A percentile compares a stretch with the other conserved stretches of the same genome.
Evolutionary conservation across 2,329 filamentous ascomycete species (phyloP).

Genomic region (Hymenoscyphus linearis): DNA sequence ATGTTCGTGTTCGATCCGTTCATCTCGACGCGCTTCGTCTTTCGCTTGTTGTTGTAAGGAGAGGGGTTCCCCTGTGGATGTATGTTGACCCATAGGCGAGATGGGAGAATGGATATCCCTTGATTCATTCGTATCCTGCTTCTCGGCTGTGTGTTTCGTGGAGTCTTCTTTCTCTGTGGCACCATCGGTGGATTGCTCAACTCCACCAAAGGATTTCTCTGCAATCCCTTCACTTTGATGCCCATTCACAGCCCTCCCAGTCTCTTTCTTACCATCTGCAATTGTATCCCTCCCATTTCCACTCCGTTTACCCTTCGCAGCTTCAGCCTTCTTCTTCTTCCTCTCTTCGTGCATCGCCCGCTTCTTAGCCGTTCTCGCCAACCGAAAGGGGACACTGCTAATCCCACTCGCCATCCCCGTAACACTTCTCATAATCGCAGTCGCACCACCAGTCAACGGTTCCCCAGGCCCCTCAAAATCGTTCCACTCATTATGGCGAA

Average conservation of each 20-base stretch:
- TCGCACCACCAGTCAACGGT: slow-evolving; percentile 61
- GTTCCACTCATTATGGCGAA: slow-evolving; percentile 68
- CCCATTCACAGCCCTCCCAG: slow-evolving; percentile 1
- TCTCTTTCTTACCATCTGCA: neutral
- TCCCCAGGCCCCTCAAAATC: slow-evolving; percentile 73
- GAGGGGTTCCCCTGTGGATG: slow-evolving; percentile 15
- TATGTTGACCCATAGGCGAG: slow-evolving; percentile 17
- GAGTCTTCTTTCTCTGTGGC: neutral
- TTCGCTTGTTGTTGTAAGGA: slow-evolving; percentile 5
- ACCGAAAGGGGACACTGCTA: slow-evolving; percentile 56
- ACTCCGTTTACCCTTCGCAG: slow-evolving; percentile 3
- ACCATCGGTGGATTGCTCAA: neutral
- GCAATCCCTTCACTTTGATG: neutral
- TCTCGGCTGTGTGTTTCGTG: neutral
- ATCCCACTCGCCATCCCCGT: slow-evolving; percentile 57
- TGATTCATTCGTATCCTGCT: neutral
- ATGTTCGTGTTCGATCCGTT: neutral
- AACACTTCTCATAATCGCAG: slow-evolving; percentile 54
- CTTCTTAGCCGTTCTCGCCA: slow-evolving; percentile 53
- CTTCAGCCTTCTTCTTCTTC: slow-evolving; percentile 28
- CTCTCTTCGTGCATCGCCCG: slow-evolving; percentile 46
- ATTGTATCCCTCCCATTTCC: slow-evolving; percentile 3
- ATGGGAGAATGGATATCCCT: slow-evolving; percentile 4
- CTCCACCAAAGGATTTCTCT: neutral
- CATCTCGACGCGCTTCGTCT: slow-evolving; percentile 5